Evolutionary conservation across 164 flowering plant species (phyloP), one percentile per base, ranked within the genome.

Genomic region (Vitis rupestris): DNA sequence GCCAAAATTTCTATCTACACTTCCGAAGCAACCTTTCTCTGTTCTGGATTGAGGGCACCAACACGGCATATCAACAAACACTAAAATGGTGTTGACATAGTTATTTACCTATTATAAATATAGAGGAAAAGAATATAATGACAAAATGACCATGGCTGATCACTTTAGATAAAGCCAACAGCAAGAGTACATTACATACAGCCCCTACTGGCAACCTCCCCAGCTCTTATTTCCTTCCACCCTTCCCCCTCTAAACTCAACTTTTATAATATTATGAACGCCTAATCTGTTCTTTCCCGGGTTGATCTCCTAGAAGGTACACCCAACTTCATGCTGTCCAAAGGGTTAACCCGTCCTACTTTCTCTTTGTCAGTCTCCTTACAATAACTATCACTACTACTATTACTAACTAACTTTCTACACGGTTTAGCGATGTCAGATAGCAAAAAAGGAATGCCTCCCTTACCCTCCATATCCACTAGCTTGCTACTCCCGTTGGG

Each of bases 391-490:
- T 70, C 66, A 52, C 61, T 66, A 64, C 74, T 75, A 65, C 79
- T 73, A 66, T 76, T 80, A 76, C 79, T 76, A 71, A 50, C 78
- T 79, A 78, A 67, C 59, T 85, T 84, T 68, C 85, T 85, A 83
- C 78, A 65, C 3, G 74, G 86, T 74, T 75, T 84, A 79, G 47
- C 75, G 54, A 67, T 61, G 81, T 86, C 86, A 76, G 83, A 75
- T 59, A 67, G 75, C 83, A 79, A 77, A 81, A 74, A 48, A 64
- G 79, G 71, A 58, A 16, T 67, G 52, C 61, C 68, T 51, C 52
- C 81, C 54, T 70, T 74, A 11, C 77, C 77, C 59, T 59, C 72
- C 70, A 47, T 56, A 63, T 69, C 67, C 65, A 17, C 66, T 44
- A 0, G 53, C 37, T 55, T 63, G 50, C 71, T 65, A 27, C 62